Evolutionary conservation across 2,329 filamentous ascomycete genomes (phyloP), one percentile per base, ranked within the genome.

Genomic region (Didymella arachidicola): DNA sequence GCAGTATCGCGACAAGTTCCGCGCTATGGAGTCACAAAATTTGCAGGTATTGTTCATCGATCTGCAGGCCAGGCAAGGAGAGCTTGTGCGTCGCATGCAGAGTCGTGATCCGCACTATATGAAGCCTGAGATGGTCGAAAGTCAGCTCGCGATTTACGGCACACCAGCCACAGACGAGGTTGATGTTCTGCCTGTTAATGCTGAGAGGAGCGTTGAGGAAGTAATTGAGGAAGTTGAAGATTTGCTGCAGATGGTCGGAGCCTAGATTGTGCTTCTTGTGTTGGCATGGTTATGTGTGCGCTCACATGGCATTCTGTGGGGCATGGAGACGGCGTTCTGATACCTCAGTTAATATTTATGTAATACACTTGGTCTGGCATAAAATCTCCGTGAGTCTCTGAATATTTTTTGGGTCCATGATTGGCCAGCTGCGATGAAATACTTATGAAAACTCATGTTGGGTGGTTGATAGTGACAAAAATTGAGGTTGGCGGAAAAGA

Each of bases 21-120:
- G 77, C 5, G 48, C 62, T 10, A 47, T 69, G 3, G 6, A 52
- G 18, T 30, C 53, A 12, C 57, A 65, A 1, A 66, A 60, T 0
- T 52, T 72, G 14, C 53, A 64, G 2, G 64, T 74, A 7, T 10
- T 67, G 0, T 79, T 81, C 56, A 34, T 81, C 5, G 72, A 79
- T 52, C 61, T 81, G 3, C 75, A 80, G 52, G 68, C 67, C 2
- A 58, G 58, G 6, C 42, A 62, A 3, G 71, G 77, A n/a, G 65
- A 67, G 18, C 46, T 80, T 7, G 54, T 65, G 7, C 46, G 65
- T 26, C 71, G 77, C 3, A 45, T 74, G 4, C 57, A 68, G 6
- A 46, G 60, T 30, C 66, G 77, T 14, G 58, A 67, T 34, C 70
- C 64, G 0, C 78, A 79, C 51, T 79, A 77, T 45, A 79, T 79